Evolutionary conservation across 2,329 filamentous ascomycete species (phyloP), one percentile per base, ranked within the genome.

Genomic region (Fusarium austroafricanum): DNA sequence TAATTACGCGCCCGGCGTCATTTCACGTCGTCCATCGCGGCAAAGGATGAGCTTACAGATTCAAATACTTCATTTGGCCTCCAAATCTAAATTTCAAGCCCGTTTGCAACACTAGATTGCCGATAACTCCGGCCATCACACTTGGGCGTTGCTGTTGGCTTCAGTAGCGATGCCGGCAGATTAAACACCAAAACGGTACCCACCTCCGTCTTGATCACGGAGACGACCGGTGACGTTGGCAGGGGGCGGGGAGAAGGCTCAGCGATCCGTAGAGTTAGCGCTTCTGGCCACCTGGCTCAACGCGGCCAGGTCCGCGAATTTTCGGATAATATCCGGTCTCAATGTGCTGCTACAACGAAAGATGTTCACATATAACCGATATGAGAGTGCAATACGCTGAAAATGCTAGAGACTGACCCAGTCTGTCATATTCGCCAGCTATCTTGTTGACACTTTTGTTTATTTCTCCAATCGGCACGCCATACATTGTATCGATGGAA

Each of bases 191-290:
- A 67, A 68, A 68, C 60, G 52, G 61, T 68, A 44, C 61, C 66
- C 50, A 68, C 65, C 51, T 69, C 66, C 65, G 66, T 69, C 65
- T 40, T 43, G 42, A 42, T 53, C 46, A 69, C 66, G 66, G 65
- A 69, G 65, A 58, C 45, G 38, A 45, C 65, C 65, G 61, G 63
- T 49, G 45, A 47, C 21, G 42, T 50, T 37, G 44, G 66, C 65
- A 55, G 26, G 65, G 65, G 65, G 29, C 65, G 65, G 65, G 65
- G 65, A 68, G 65, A 47, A 14, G 33, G 29, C 18, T 38, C 31
- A 44, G 35, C 39, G 38, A 61, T 51, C 61, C 65, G 54, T 33
- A 44, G 20, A 35, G 35, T 47, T 61, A 68, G 60, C 44, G 28
- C 50, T 46, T 20, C 45, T 54, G 39, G 39, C 59, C 64, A 56